Conservation (phyloP, 345 rosid genomes). For the Arabis hirsuta region DNA sequence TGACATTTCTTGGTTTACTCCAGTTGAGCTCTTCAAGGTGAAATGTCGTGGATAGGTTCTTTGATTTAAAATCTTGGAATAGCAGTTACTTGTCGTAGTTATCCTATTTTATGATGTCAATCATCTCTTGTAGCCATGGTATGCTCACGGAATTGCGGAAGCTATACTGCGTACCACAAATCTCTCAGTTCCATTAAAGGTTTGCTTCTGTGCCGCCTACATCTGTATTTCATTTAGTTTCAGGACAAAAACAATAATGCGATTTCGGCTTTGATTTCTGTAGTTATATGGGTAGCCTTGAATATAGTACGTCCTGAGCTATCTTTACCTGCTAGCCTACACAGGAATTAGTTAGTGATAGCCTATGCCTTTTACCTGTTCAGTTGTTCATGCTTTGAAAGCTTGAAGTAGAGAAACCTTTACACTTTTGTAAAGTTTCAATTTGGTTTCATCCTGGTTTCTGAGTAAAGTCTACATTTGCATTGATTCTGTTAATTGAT, state of each 20-base stretch:
- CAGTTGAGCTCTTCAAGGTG: conserved; percentile 98
- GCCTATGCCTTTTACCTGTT: conserved; percentile 11
- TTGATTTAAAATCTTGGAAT: background rate
- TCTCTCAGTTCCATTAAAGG: conserved; percentile 87
- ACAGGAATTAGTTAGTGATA: conserved; percentile 10
- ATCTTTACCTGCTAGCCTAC: conserved; percentile 16
- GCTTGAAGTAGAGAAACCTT: conserved; percentile 22
- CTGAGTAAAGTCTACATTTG: background rate
- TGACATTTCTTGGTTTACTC: conserved; percentile 98
- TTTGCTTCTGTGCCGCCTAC: conserved; percentile 39
- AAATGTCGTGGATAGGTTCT: background rate
- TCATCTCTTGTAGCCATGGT: conserved; percentile 78
- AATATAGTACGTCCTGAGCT: background rate
- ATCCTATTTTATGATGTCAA: conserved; percentile 1
- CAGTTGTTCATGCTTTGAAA: conserved; percentile 24
- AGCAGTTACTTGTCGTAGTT: background rate
- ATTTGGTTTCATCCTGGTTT: background rate
- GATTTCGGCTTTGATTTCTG: background rate
- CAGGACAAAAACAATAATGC: background rate
- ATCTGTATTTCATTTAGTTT: background rate
- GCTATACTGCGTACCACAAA: conserved; percentile 92
- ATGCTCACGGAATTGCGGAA: conserved; percentile 97
- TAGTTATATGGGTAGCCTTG: conserved; percentile 10
- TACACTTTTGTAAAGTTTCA: no score
- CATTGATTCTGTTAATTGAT: conserved; percentile 6